A percentile compares a stretch with the other conserved stretches of the same genome.
Evolutionary conservation across 108 stramenopile species (phyloP).

Genomic region (Nitzschia sp.): DNA sequence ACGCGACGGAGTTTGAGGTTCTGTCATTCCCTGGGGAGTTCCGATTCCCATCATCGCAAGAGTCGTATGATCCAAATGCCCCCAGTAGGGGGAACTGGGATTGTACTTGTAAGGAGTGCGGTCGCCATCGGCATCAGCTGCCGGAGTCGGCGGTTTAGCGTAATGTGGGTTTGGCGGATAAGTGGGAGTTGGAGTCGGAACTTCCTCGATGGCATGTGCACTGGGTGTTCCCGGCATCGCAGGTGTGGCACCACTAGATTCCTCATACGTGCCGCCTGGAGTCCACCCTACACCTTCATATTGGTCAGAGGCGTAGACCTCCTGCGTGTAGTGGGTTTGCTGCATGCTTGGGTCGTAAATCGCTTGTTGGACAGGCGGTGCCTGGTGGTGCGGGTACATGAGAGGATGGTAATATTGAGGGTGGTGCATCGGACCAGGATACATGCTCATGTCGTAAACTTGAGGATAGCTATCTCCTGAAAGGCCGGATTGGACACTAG

Average conservation of each 20-base stretch:
- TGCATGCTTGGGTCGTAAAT: slow-evolving; percentile 4
- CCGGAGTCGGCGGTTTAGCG: slow-evolving; percentile 4
- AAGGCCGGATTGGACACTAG: slow-evolving; percentile 45
- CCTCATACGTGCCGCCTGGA: not conserved
- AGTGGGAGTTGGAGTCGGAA: not conserved
- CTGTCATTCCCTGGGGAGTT: slow-evolving; percentile 28
- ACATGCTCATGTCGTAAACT: slow-evolving; percentile 22
- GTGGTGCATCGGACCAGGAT: slow-evolving; percentile 24
- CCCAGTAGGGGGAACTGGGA: slow-evolving; percentile 57
- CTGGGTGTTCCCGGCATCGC: slow-evolving; percentile 6
- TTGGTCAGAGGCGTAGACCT: slow-evolving; percentile 14
- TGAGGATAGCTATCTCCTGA: slow-evolving; percentile 43
- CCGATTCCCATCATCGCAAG: slow-evolving; percentile 48
- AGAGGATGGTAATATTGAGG: slow-evolving; percentile 21
- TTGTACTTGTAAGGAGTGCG: slow-evolving; percentile 41
- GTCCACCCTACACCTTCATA: slow-evolving; percentile 10
- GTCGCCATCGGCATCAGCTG: slow-evolving; percentile 9
- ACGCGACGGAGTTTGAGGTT: slow-evolving; percentile 32
- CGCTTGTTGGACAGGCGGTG: not conserved
- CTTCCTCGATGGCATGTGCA: not conserved
- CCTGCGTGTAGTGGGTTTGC: not conserved
- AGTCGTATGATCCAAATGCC: slow-evolving; percentile 51
- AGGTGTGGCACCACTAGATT: too few species aligned
- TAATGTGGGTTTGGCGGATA: not conserved
- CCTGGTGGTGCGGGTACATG: slow-evolving; percentile 1